These are phyloP conservation scores for Cercospora sp. DNA, from an alignment of 2,329 filamentous ascomycete species.

Conservation along the genomic window DNA sequence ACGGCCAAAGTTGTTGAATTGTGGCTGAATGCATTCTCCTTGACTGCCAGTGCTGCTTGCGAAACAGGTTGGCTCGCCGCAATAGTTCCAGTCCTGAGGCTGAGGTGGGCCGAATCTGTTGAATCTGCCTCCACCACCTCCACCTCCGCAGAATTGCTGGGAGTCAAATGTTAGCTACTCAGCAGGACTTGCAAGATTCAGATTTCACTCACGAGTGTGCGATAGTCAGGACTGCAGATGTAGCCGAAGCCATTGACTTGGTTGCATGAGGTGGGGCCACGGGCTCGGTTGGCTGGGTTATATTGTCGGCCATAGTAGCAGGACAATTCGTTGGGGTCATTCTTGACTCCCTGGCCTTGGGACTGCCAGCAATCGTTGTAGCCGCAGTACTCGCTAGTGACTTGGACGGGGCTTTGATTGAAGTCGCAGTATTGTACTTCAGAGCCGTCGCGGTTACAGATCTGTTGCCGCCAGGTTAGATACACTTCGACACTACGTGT, in stretches of 20 bases:
- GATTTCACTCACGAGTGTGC: slow-evolving; percentile 10
- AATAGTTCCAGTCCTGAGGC: background rate
- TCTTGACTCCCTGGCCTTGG: background rate
- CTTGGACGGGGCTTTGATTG: background rate
- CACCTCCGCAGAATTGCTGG: background rate
- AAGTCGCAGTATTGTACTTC: slow-evolving; percentile 15
- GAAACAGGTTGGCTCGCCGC: slow-evolving; percentile 7
- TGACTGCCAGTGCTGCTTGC: slow-evolving; percentile 16
- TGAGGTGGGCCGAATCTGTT: background rate
- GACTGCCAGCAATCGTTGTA: slow-evolving; percentile 9
- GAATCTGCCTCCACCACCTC: background rate
- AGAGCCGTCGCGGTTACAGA: slow-evolving; percentile 6
- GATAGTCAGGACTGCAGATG: slow-evolving; percentile 16
- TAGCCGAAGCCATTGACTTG: slow-evolving; percentile 13
- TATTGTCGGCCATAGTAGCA: background rate
- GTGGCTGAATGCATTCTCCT: slow-evolving; percentile 7
- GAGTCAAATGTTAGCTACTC: background rate
- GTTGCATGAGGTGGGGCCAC: slow-evolving; percentile 14
- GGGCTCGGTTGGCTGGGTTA: background rate
- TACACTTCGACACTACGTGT: background rate
- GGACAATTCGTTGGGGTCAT: background rate
- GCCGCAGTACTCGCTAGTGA: slow-evolving; percentile 13
- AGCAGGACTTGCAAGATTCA: background rate
- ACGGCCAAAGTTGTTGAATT: background rate
- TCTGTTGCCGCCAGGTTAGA: background rate